Conservation (phyloP, 176 grass and related monocot genomes). For the Eremochloa ophiuroides region DNA sequence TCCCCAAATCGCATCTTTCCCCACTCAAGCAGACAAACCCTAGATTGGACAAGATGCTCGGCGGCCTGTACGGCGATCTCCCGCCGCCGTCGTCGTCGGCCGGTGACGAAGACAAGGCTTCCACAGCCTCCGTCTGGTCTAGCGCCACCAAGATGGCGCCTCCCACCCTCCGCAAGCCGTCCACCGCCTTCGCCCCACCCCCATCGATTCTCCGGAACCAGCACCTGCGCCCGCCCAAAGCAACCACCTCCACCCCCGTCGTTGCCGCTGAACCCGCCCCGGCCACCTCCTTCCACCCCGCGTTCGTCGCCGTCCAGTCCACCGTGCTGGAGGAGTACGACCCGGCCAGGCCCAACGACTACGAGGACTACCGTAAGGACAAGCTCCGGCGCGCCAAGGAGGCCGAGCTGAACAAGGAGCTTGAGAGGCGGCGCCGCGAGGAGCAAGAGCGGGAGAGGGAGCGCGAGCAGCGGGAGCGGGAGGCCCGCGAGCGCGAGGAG, state of each 20-base stretch:
- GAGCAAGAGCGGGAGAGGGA: conserved; percentile 73
- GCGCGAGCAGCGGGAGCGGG: conserved; percentile 53
- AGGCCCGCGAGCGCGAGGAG: conserved; percentile 50
- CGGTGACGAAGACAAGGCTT: conserved; percentile 71
- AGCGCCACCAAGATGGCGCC: conserved; percentile 94
- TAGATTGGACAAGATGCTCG: conserved; percentile 51
- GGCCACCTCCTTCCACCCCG: conserved; percentile 45
- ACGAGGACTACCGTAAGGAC: conserved; percentile 80
- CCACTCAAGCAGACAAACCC: not conserved
- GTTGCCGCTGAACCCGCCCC: not conserved
- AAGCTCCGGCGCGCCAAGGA: conserved; percentile 78
- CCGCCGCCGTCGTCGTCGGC: conserved; percentile 70
- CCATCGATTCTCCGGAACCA: conserved; percentile 61
- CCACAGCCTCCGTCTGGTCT: conserved; percentile 71
- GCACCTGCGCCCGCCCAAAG: conserved; percentile 25
- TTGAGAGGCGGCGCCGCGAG: conserved; percentile 59
- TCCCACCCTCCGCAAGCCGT: conserved; percentile 71
- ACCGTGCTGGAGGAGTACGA: conserved; percentile 90
- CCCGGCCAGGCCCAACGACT: conserved; percentile 91
- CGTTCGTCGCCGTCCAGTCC: conserved; percentile 70
- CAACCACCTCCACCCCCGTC: not conserved
- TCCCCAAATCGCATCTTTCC: not conserved
- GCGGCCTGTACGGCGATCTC: conserved; percentile 88
- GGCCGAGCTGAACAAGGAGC: conserved; percentile 64
- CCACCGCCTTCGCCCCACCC: conserved; percentile 58